Evolutionary conservation across 805 yeast genomes (phyloP).

Genomic region (Lipomyces spencermartinsiae): DNA sequence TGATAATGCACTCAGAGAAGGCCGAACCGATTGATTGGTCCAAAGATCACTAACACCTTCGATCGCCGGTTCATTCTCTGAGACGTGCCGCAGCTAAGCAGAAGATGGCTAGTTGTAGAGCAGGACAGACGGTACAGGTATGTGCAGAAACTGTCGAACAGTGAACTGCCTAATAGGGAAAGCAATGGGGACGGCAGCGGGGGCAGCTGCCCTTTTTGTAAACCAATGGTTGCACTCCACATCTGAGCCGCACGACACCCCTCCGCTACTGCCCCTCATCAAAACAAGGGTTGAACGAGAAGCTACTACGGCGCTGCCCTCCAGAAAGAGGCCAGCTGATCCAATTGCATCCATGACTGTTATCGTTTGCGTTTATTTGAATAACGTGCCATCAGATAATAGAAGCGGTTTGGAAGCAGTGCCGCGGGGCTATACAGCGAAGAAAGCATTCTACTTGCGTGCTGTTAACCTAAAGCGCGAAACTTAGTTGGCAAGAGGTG

Average conservation of each 20-base stretch:
- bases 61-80: background rate
- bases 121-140: background rate
- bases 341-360: too few relatives aligned
- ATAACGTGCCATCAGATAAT: too few relatives aligned
- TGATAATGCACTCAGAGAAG: background rate
- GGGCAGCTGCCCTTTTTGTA: slow-evolving; percentile 4
- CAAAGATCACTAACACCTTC: background rate
- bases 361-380: too few relatives aligned
- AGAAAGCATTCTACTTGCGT: too few relatives aligned
- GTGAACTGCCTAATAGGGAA: background rate
- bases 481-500: too few relatives aligned
- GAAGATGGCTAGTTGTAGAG: background rate
- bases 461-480: too few relatives aligned
- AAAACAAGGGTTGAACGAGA: too few relatives aligned
- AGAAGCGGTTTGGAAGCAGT: too few relatives aligned
- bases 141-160: background rate
- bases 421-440: too few relatives aligned
- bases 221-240: background rate
- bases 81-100: background rate
- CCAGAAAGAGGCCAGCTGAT: too few relatives aligned
- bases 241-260: background rate
- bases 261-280: too few relatives aligned
- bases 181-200: background rate
- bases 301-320: too few relatives aligned
- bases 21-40: background rate